Percentiles rank a stretch among this genome's conserved stretches.
These are phyloP conservation scores for Staphylotrichum tortipilum DNA, from an alignment of 495 filamentous ascomycete genomes.

Conservation along the genomic window DNA sequence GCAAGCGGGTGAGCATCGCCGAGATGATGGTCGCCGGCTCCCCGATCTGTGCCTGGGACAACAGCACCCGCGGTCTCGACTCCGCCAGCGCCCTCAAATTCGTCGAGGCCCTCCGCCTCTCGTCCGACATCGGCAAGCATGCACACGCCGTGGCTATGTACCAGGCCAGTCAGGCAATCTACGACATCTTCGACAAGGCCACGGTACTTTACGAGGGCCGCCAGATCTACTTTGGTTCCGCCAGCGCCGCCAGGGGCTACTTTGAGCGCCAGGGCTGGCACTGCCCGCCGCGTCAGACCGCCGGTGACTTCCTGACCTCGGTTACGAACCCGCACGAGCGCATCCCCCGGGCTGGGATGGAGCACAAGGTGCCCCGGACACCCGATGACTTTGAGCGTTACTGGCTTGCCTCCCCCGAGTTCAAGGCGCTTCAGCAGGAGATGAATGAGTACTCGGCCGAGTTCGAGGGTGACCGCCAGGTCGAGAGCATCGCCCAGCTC, in stretches of 20 bases:
- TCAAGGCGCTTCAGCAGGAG: conserved; percentile 48
- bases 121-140: conserved; percentile 42
- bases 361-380: conserved; percentile 52
- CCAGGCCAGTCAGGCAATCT: conserved; percentile 62
- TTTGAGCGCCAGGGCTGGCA: conserved; percentile 55
- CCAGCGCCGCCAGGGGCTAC: conserved; percentile 44
- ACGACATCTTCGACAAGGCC: conserved; percentile 56
- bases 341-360: conserved; percentile 53
- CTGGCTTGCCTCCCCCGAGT: conserved; percentile 37
- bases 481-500: conserved; percentile 11
- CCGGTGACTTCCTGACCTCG: conserved; percentile 68
- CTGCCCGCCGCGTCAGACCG: conserved; percentile 59
- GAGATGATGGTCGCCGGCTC: conserved; percentile 42
- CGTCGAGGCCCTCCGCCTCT: conserved; percentile 37
- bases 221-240: conserved; percentile 58
- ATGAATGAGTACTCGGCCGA: conserved; percentile 49
- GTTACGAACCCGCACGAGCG: conserved; percentile 67
- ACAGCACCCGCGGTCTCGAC: conserved; percentile 47
- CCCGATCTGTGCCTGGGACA: conserved; percentile 45
- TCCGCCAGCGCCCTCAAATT: conserved; percentile 44
- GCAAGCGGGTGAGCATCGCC: conserved; percentile 47
- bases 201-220: conserved; percentile 55
- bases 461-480: conserved; percentile 40
- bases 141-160: conserved; percentile 62
- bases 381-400: conserved; percentile 53